Base-by-base conservation (phyloP, 495 filamentous ascomycete species). In the Penicillium atrosanguineum region DNA sequence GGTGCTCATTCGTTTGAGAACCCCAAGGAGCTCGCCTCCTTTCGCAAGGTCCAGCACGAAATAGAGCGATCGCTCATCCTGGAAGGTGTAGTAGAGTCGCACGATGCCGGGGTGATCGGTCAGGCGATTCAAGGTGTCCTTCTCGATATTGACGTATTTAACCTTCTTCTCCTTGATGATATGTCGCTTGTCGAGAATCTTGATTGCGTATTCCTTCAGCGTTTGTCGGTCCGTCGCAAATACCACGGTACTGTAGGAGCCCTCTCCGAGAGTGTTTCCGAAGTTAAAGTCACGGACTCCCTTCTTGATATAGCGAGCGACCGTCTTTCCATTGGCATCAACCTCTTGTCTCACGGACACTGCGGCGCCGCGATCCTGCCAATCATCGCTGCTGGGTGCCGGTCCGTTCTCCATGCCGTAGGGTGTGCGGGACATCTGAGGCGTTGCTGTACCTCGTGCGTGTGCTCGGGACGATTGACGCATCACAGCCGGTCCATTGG, bases 81-180 rank as follows among this genome's bases (percentile, higher is more conserved):
- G 95, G 66, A 97, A 99, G 6, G 95, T 99, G 72, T 99, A 99
- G 64, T 97, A 99, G 37, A 99, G 80, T 50, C 95, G 87, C 47
- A 99, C 92, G 59, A 99, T 91, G 11, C 95, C 95, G 8, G 95
- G 95, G 63, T 99, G 95, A 46, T 97, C 94, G 15, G 91, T 96
- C 47, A 99, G 75, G 53, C 92, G 86, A 64, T 99, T 99, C 31
- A 99, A 79, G 9, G 95, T 96, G 70, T 99, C 91, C 74, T 96
- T 97, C 73, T 99, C 95, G 58, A 99, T 97, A 69, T 97, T 97
- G 66, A 99, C 95, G 68, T 99, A 99, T 77, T 99, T 99, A 58
- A 99, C 95, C 78, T 99, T 99, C 70, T 93, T 96, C 73, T 99
- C 95, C 75, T 97, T 97, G 78, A 99, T 97, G 62, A 99, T 99